Base-by-base conservation (phyloP, 495 filamentous ascomycete species). In the Penicillium longicatenatum region DNA sequence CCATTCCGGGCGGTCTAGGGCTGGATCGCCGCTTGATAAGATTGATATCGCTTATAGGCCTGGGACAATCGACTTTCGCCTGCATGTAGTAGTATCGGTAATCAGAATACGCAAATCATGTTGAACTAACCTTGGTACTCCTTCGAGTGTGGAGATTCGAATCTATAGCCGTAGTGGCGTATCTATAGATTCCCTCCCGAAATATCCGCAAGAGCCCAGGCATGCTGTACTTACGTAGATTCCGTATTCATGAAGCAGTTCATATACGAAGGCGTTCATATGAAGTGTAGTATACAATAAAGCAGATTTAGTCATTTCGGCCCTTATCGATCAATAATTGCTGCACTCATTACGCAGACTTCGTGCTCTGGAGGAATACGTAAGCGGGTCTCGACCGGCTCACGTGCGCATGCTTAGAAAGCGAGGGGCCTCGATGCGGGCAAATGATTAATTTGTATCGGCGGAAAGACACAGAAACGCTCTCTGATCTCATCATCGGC, bases 341-440 rank as follows among this genome's bases (percentile, higher is more conserved):
- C 16, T 19, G 20, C 43, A 45, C 6, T 45, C 8, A 17, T 17
- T 26, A 26, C n/a, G 7, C 29, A 24, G 26, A 26, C 3, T 26
- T 5, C 3, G 26, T 6, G 7, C 4, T 6, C 26, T 30, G 17
- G 24, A 26, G 24, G 37, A 16, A 22, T 22, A 51, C 48, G 30
- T 51, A 51, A 51, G 29, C 51, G 10, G 64, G 61, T 64, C 66
- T 61, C 56, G 64, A 30, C 66, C 61, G 24, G 11, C 16, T 55
- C 66, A 67, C 64, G 66, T 67, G 66, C 33, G 9, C 14, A 16
- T 69, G 66, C 56, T 69, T 69, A 69, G 66, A 64, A 69, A 69
- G 59, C 66, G 56, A 64, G 54, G 59, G 61, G 63, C 55, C 65
- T 68, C 60, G 66, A 66, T 55, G 60, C 58, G 46, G 58, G 46